phyloP scores from a whole-genome alignment of 2,329 filamentous ascomycete species.

The Ophiosphaerella korrae region DNA sequence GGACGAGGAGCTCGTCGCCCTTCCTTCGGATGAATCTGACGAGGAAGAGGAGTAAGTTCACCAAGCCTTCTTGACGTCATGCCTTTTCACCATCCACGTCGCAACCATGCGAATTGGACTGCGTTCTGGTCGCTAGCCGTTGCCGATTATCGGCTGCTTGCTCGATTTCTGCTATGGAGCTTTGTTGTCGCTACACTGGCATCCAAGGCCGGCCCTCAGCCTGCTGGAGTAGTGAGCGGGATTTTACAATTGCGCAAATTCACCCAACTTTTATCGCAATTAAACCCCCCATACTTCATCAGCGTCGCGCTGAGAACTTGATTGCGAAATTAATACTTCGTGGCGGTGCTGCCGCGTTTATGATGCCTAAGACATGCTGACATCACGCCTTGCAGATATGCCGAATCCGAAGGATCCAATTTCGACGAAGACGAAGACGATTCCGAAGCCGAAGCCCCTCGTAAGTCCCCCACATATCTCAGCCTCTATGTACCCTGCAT shows the following conservation, averaged over 20 bases:
- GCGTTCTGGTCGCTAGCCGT: conserved; percentile 27
- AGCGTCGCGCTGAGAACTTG: no score
- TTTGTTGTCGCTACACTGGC: conserved; percentile 23
- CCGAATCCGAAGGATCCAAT: conserved; percentile 44
- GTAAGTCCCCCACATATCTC: conserved; percentile 24
- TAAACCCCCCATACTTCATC: not conserved
- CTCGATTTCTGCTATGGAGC: conserved; percentile 10
- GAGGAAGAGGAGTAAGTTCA: conserved; percentile 52
- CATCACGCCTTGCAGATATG: conserved; percentile 34
- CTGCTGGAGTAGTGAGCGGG: conserved; percentile 8
- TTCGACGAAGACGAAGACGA: conserved; percentile 44
- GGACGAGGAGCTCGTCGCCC: conserved; percentile 51
- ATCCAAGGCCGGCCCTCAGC: conserved; percentile 15
- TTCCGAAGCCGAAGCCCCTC: conserved; percentile 43
- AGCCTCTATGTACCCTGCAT: not conserved
- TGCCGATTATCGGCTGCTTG: conserved; percentile 12
- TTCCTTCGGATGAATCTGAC: conserved; percentile 51
- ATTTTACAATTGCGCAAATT: conserved; percentile 6
- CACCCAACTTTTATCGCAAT: conserved; percentile 1
- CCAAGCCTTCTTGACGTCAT: conserved; percentile 45
- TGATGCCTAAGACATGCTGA: conserved; percentile 15
- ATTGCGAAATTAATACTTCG: no score
- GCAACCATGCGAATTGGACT: conserved; percentile 22
- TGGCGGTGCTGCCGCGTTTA: no score
- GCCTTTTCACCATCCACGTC: conserved; percentile 21